Base-by-base conservation (phyloP, 2,329 filamentous ascomycete genomes). In the Botrytis squamosa region DNA sequence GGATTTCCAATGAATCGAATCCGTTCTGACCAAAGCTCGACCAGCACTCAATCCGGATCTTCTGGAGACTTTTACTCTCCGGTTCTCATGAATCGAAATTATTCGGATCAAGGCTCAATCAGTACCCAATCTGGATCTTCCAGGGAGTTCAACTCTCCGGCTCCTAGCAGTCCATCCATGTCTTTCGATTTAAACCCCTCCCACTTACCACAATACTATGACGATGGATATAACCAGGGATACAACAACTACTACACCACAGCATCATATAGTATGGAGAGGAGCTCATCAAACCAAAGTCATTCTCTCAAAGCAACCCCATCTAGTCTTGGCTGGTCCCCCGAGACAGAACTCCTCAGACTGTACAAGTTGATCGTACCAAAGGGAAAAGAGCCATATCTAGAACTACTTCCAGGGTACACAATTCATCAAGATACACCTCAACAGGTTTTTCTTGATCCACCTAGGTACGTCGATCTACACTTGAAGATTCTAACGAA, bases 341-440 rank as follows among this genome's bases (percentile, higher is more conserved):
- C 49, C 7, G 20, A 64, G 29, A 74, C 73, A 8, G 68, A 74
- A 29, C 55, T 75, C 7, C n/a, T 75, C 22, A 55, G 75, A 33
- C 59, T 75, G 33, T 79, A 79, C 63, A 75, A 77, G 22, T 75
- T 79, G 20, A 68, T 77, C 4, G 72, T 78, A 7, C 49, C 57
- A 6, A 78, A 78, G 29, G 74, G 73, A 25, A 74, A 75, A 46
- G 75, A 77, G 16, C 74, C 76, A 38, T 75, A 76, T 55, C 71
- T 78, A 20, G 70, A 77, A 68, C 55, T 79, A 40, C 63, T 70
- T 33, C 63, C 72, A 25, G 68, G 72, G 7, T 70, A 38, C 18
- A 10, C 8, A 14, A 36, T 72, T 1, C 74, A 71, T 22, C 1
- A 8, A 9, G 25, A 75, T 18, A 76, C 72, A n/a, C 78, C 78